Evolutionary conservation across 2,329 filamentous ascomycete species (phyloP).

Genomic region (Epichloe brachyelytri): DNA sequence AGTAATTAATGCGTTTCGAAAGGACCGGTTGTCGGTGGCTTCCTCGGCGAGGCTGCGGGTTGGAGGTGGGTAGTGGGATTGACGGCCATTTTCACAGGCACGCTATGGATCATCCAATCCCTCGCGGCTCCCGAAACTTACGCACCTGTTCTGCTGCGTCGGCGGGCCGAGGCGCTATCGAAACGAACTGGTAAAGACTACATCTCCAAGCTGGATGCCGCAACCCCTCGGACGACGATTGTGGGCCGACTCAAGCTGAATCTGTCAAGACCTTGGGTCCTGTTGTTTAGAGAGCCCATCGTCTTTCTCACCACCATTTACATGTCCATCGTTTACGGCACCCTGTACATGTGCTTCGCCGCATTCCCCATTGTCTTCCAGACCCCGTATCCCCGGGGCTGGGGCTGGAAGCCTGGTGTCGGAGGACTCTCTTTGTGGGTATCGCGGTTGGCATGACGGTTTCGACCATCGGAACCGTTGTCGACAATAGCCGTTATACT

Average conservation of each 20-base stretch:
- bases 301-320: conserved; percentile 51
- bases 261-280: conserved; percentile 49
- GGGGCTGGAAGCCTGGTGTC: conserved; percentile 45
- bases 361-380: conserved; percentile 52
- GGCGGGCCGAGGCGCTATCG: conserved; percentile 36
- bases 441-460: conserved; percentile 49
- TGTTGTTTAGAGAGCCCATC: conserved; percentile 55
- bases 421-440: conserved; percentile 48
- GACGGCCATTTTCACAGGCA: conserved; percentile 46
- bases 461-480: conserved; percentile 39
- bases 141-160: conserved; percentile 40
- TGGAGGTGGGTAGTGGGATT: conserved; percentile 56
- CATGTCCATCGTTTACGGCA: conserved; percentile 46
- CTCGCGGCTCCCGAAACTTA: conserved; percentile 48
- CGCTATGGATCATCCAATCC: conserved; percentile 40
- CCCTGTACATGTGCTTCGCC: conserved; percentile 41
- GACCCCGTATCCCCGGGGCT: conserved; percentile 17
- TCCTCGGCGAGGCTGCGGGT: conserved; percentile 43
- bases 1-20: no score
- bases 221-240: conserved; percentile 29
- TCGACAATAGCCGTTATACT: conserved; percentile 41
- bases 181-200: conserved; percentile 42
- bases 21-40: conserved; percentile 50
- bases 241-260: conserved; percentile 39
- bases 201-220: conserved; percentile 33